A percentile compares a stretch with the other conserved stretches of the same genome.
Evolutionary conservation across 257 asterid genomes (phyloP).

Genomic region (Ophiorrhiza pumila): DNA sequence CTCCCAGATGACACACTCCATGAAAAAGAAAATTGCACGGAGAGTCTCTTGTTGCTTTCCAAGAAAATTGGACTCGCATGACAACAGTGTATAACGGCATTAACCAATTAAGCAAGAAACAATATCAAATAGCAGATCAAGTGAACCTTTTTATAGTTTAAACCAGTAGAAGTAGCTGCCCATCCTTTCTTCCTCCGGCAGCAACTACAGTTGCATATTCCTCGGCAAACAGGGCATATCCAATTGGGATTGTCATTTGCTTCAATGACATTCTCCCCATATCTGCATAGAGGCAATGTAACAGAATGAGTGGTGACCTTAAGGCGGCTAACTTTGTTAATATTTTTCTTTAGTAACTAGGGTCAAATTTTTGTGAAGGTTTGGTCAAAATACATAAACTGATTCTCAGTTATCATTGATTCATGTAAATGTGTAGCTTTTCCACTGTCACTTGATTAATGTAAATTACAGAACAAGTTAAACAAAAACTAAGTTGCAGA

Average conservation of each 20-base stretch:
- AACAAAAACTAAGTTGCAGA: not conserved
- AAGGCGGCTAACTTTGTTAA: not conserved
- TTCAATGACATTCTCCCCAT: slow-evolving; percentile 67
- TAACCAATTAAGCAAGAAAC: slow-evolving; percentile 1
- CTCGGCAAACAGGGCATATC: slow-evolving; percentile 75
- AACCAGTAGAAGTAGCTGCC: slow-evolving; percentile 62
- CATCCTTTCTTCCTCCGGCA: slow-evolving; percentile 64
- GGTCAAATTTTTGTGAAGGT: not conserved
- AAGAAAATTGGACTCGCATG: not conserved
- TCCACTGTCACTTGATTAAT: not conserved
- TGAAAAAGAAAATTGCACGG: not conserved
- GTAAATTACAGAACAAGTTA: not conserved
- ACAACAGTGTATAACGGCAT: not conserved
- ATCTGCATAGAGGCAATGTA: slow-evolving; percentile 29
- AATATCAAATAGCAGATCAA: slow-evolving; percentile 9
- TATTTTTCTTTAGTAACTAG: not conserved
- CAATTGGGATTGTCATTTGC: slow-evolving; percentile 51
- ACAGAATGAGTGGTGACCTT: not conserved
- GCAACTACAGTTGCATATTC: slow-evolving; percentile 73
- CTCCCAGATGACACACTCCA: not conserved
- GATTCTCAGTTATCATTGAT: not conserved
- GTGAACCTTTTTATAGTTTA: slow-evolving; percentile 47
- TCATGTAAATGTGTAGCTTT: not conserved
- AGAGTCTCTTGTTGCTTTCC: not conserved
- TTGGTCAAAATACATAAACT: not conserved